Evolutionary conservation across 2,329 filamentous ascomycete genomes (phyloP), one percentile per base, ranked within the genome.

Genomic region (Trichophyton verrucosum): DNA sequence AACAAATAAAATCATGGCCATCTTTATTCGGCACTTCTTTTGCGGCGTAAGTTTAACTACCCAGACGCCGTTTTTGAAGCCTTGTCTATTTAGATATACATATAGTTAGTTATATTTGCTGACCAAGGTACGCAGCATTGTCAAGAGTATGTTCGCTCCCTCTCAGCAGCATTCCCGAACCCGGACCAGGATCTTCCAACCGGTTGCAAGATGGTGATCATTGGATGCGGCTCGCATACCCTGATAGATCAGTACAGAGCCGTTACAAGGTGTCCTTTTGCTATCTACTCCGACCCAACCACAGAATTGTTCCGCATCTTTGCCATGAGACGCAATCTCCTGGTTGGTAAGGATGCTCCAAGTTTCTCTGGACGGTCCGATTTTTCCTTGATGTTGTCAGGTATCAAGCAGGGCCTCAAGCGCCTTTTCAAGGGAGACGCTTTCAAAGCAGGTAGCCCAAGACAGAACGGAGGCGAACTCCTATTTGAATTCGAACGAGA

Each of bases 11-110:
- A 82, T 88, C 30, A 77, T 91, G 36, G 73, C 90, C 47, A 82
- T 91, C 65, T 91, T 91, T 69, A 80, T 91, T 61, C 81, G 88
- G 51, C 87, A 91, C 74, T 91, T 91, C 73, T 90, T 88, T 78
- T 91, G 88, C 70, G 86, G 86, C 40, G 87, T 89, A 78, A 72
- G 86, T 79, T 11, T 51, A 24, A 3, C 22, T 24, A 40, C 8
- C 8, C 13, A n/a, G n/a, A 9, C 46, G 33, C 11, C 9, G 11
- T 38, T 38, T 13, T 13, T 38, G 8, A 9, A 3, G 9, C 33
- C 11, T 4, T 38, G 33, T 38, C 3, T 38, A 38, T 8, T 30
- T 30, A 2, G 27, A 30, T 30, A 30, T 30, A 27, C 24, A 7
- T 30, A 7, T 7, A 30, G 30, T 6, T 38, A 13, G n/a, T 40